Evolutionary conservation across 441 rosid species (phyloP).

Genomic region (Gossypium davidsonii): DNA sequence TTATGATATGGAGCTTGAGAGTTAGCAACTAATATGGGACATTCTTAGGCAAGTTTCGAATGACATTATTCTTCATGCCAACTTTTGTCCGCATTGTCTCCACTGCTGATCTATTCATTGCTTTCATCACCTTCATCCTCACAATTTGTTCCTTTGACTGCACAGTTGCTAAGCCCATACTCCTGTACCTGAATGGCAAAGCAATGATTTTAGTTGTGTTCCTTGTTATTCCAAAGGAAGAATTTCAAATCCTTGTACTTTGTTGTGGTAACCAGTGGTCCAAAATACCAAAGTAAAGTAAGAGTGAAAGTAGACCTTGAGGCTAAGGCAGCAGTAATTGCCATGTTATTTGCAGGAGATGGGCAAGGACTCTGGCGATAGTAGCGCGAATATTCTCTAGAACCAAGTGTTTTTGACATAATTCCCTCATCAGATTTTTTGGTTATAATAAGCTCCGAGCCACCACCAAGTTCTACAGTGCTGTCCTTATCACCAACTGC

Average conservation of each 20-base stretch:
- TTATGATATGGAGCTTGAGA: conserved; percentile 34
- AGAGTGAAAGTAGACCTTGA: conserved; percentile 43
- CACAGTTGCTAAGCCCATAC: conserved; percentile 77
- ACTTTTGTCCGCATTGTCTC: conserved; percentile 61
- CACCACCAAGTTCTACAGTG: conserved; percentile 62
- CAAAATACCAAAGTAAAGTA: neutral
- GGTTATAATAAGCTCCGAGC: conserved; percentile 81
- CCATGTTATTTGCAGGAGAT: conserved; percentile 39
- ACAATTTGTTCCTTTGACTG: conserved; percentile 69
- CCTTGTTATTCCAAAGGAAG: neutral
- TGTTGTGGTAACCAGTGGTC: no score
- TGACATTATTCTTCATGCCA: conserved; percentile 77
- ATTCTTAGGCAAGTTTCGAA: conserved; percentile 74
- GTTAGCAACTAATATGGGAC: conserved; percentile 47
- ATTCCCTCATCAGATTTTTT: conserved; percentile 40
- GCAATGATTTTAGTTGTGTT: neutral
- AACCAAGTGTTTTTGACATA: conserved; percentile 64
- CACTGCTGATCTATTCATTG: conserved; percentile 53
- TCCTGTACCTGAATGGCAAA: conserved; percentile 50
- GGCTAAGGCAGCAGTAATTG: conserved; percentile 55
- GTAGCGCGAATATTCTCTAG: conserved; percentile 76
- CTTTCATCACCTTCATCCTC: conserved; percentile 79
- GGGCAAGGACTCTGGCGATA: conserved; percentile 93
- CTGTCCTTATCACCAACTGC: conserved; percentile 45
- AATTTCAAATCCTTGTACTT: neutral